A percentile compares a stretch with the other conserved stretches of the same genome.
phyloP scores from a whole-genome alignment of 2,329 filamentous ascomycete genomes.

The Exophiala dermatitidis region DNA sequence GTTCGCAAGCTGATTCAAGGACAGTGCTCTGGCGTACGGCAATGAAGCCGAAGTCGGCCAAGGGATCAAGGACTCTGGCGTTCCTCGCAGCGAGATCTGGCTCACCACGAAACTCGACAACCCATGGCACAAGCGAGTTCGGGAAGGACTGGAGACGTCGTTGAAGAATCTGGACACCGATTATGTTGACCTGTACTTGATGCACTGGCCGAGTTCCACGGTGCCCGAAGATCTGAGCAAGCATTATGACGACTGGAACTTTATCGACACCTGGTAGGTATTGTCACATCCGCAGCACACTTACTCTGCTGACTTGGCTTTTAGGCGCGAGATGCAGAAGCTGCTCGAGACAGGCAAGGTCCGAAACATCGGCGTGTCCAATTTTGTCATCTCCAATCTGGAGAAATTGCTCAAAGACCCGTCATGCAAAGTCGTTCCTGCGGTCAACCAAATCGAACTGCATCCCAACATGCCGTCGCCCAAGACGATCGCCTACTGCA shows the following conservation, averaged over 20 bases:
- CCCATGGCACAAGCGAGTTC: constrained; percentile 61
- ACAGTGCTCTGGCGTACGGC: constrained; percentile 61
- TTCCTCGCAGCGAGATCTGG: constrained; percentile 61
- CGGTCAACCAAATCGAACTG: constrained; percentile 70
- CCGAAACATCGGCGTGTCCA: constrained; percentile 75
- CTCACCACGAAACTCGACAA: constrained; percentile 79
- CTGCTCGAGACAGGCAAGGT: constrained; percentile 52
- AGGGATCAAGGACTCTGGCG: constrained; percentile 57
- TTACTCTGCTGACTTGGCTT: constrained; percentile 34
- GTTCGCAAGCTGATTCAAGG: not conserved
- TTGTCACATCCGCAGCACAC: not conserved
- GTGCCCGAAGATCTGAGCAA: constrained; percentile 41
- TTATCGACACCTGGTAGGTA: constrained; percentile 62
- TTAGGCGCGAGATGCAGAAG: constrained; percentile 35
- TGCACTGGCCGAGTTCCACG: constrained; percentile 46
- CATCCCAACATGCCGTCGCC: constrained; percentile 76
- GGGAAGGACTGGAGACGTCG: constrained; percentile 56
- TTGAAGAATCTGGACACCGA: constrained; percentile 55
- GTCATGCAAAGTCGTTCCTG: constrained; percentile 54
- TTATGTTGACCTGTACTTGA: constrained; percentile 64
- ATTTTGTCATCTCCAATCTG: constrained; percentile 74
- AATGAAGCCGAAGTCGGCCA: constrained; percentile 65
- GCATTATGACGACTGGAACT: constrained; percentile 71
- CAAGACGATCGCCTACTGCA: constrained; percentile 67
- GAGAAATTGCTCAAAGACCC: constrained; percentile 66